These are phyloP conservation scores for Breynia disticha DNA, from an alignment of 441 rosid species.

Conservation along the genomic window DNA sequence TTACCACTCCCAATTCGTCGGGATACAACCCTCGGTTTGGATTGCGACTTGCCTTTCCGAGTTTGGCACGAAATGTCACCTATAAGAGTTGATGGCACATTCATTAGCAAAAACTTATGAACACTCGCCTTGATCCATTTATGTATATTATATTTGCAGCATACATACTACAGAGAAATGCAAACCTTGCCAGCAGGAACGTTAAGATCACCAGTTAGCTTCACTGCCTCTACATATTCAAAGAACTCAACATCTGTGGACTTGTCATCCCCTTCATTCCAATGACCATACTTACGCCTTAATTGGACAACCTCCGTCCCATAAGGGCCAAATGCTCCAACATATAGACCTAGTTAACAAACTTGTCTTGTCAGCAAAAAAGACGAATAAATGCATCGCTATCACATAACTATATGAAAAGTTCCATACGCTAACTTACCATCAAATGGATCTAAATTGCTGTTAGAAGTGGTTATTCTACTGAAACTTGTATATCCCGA, in stretches of 20 bases:
- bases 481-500: conserved; percentile 57
- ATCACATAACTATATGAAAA: conserved; percentile 9
- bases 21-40: conserved; percentile 62
- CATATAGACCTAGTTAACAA: conserved; percentile 53
- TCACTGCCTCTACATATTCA: conserved; percentile 89
- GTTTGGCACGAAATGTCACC: conserved; percentile 97
- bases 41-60: conserved; percentile 53
- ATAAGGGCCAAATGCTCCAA: conserved; percentile 94
- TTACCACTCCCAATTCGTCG: conserved; percentile 91
- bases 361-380: neutral
- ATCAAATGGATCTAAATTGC: conserved; percentile 64
- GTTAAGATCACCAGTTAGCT: conserved; percentile 83
- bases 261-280: conserved; percentile 46
- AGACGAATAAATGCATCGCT: neutral
- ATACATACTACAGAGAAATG: conserved; percentile 1
- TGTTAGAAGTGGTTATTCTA: conserved; percentile 50
- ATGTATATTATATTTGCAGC: too few relatives aligned
- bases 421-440: conserved; percentile 31
- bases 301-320: conserved; percentile 90
- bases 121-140: too few relatives aligned
- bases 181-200: conserved; percentile 92
- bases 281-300: conserved; percentile 78
- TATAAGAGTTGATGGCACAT: conserved; percentile 21
- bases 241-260: conserved; percentile 62
- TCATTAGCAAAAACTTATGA: conserved; percentile 10